phyloP scores from a whole-genome alignment of 2,329 filamentous ascomycete genomes.

The Beauveria sp. region DNA sequence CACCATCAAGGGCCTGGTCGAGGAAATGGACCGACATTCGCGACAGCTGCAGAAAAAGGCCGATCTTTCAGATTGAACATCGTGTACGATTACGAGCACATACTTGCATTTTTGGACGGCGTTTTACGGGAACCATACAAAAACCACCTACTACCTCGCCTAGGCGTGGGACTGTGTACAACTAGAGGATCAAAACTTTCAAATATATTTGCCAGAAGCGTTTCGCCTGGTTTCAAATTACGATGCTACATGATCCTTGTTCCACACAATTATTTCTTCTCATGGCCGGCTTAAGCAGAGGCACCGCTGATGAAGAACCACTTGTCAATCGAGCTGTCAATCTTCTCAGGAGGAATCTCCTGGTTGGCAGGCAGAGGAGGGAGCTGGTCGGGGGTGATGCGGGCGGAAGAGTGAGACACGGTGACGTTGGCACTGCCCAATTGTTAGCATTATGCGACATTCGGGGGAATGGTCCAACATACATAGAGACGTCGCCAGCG shows the following conservation, averaged over 20 bases:
- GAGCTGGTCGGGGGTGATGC: conserved; percentile 61
- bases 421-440: conserved; percentile 66
- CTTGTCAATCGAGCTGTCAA: conserved; percentile 97
- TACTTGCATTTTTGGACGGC: conserved; percentile 24
- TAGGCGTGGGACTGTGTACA: background rate
- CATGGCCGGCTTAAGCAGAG: conserved; percentile 52
- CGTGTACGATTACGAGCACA: conserved; percentile 16
- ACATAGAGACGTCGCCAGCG: conserved; percentile 73
- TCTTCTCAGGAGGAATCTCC: conserved; percentile 76
- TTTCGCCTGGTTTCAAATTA: background rate
- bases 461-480: conserved; percentile 34
- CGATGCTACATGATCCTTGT: background rate
- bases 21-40: conserved; percentile 87
- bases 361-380: conserved; percentile 71
- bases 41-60: conserved; percentile 73
- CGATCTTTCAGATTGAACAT: conserved; percentile 35
- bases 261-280: background rate
- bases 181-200: conserved; percentile 7
- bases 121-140: conserved; percentile 17
- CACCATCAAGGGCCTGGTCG: conserved; percentile 77
- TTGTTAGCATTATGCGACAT: conserved; percentile 22
- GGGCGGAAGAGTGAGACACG: conserved; percentile 65
- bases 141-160: background rate
- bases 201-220: conserved; percentile 4
- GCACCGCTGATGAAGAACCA: conserved; percentile 99